Evolutionary conservation across 148 eudicot genomes (phyloP).

Genomic region (Dysphania ambrosioides): DNA sequence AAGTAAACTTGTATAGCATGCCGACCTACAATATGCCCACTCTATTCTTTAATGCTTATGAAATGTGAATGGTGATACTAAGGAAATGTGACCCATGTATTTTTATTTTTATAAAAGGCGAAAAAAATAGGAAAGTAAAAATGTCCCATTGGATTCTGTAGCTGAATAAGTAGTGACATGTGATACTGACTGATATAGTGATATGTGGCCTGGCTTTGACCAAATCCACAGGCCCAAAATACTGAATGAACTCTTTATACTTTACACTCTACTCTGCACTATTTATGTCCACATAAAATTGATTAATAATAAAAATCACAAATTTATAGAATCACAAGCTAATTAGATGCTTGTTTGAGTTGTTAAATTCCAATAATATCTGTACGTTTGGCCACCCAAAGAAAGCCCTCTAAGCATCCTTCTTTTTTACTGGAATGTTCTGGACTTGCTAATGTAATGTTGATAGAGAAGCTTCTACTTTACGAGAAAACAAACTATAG

Average conservation of each 20-base stretch:
- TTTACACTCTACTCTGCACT: conserved; percentile 2
- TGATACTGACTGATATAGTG: too few relatives aligned
- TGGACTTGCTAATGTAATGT: too few relatives aligned
- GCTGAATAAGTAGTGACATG: too few relatives aligned
- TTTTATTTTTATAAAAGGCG: too few relatives aligned
- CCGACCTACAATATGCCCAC: conserved; percentile 21
- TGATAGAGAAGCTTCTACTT: too few relatives aligned
- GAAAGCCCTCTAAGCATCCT: conserved; percentile 1
- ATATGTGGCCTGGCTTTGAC: conserved; percentile 18
- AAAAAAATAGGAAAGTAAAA: background rate
- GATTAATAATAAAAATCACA: background rate
- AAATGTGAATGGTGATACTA: too few relatives aligned
- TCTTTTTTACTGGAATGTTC: background rate
- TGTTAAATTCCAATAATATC: background rate
- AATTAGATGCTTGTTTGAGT: background rate
- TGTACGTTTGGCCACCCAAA: conserved; percentile 11
- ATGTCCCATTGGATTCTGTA: conserved; percentile 1
- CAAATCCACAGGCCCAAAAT: background rate
- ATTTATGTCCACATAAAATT: conserved; percentile 3
- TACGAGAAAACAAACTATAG: background rate
- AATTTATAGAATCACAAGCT: background rate
- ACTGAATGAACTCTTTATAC: background rate
- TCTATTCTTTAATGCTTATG: too few relatives aligned
- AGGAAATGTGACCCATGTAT: too few relatives aligned
- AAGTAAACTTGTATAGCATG: too few relatives aligned